These are phyloP conservation scores for Aspergillus olivimuriae DNA, from an alignment of 495 filamentous ascomycete genomes.

Conservation along the genomic window DNA sequence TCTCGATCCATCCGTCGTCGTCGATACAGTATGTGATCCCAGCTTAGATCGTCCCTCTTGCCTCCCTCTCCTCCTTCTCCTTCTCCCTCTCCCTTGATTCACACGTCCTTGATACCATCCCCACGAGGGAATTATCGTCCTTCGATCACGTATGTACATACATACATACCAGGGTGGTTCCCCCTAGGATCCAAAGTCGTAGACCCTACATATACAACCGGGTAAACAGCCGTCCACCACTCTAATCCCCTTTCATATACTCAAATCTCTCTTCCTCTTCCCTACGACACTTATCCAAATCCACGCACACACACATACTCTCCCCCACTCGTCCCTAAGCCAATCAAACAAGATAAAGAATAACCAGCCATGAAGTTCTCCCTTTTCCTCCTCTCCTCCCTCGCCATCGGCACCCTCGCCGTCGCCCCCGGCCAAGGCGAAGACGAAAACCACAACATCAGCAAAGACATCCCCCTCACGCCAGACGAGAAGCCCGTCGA, in stretches of 20 bases:
- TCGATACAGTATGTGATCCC: too few species aligned
- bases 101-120: too few species aligned
- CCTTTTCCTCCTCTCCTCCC: slow-evolving; percentile 1
- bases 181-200: not conserved
- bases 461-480: not conserved
- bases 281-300: too few species aligned
- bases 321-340: not conserved
- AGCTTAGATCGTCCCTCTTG: too few species aligned
- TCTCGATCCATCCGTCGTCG: too few species aligned
- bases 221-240: too few species aligned
- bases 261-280: too few species aligned
- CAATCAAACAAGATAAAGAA: too few species aligned
- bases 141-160: not conserved
- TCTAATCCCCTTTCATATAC: too few species aligned
- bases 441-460: not conserved
- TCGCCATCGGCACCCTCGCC: slow-evolving; percentile 2
- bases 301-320: not conserved
- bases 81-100: not conserved
- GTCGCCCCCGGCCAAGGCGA: not conserved
- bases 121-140: too few species aligned
- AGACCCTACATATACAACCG: too few species aligned
- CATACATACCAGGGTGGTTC: not conserved
- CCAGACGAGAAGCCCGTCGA: not conserved
- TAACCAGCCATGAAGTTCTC: slow-evolving; percentile 17
- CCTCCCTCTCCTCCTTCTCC: too few species aligned